Conservation (phyloP, 768 basidiomycete species). For the Mycena vitilis region DNA sequence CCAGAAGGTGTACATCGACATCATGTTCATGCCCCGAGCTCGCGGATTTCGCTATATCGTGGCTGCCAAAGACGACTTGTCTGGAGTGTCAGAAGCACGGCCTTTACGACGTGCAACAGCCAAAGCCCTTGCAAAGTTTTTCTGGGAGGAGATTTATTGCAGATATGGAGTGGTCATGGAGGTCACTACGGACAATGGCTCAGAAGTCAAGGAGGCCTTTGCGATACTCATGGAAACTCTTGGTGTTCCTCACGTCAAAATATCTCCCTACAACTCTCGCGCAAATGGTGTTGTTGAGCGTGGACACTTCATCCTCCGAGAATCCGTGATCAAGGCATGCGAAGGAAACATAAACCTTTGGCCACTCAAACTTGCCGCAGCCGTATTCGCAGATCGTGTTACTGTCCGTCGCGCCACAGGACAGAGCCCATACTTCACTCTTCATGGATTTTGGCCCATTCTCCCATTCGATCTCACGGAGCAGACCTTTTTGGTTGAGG, state of each 20-base stretch:
- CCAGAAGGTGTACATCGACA: constrained; percentile 37
- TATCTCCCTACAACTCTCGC: constrained; percentile 14
- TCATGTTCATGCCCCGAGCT: constrained; percentile 41
- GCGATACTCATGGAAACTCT: neutral
- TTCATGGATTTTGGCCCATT: constrained; percentile 42
- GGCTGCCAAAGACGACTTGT: constrained; percentile 42
- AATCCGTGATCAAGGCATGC: constrained; percentile 12
- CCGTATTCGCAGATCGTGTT: constrained; percentile 31
- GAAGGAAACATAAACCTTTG: constrained; percentile 15
- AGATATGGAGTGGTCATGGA: constrained; percentile 41
- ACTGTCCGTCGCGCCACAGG: constrained; percentile 33
- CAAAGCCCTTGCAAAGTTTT: constrained; percentile 38
- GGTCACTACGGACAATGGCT: constrained; percentile 46
- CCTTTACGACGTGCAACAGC: constrained; percentile 28
- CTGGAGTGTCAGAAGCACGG: constrained; percentile 40
- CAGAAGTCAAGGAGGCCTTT: constrained; percentile 36
- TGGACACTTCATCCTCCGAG: constrained; percentile 11
- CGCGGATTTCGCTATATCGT: constrained; percentile 40
- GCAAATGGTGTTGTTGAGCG: constrained; percentile 12
- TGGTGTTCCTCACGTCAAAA: constrained; percentile 16
- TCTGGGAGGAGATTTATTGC: constrained; percentile 48
- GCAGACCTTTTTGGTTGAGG: constrained; percentile 43
- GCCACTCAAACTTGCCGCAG: constrained; percentile 8
- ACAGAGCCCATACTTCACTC: constrained; percentile 36
- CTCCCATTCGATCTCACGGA: constrained; percentile 47